phyloP scores from a whole-genome alignment of 441 rosid genomes.

The Corymbia calophylla region DNA sequence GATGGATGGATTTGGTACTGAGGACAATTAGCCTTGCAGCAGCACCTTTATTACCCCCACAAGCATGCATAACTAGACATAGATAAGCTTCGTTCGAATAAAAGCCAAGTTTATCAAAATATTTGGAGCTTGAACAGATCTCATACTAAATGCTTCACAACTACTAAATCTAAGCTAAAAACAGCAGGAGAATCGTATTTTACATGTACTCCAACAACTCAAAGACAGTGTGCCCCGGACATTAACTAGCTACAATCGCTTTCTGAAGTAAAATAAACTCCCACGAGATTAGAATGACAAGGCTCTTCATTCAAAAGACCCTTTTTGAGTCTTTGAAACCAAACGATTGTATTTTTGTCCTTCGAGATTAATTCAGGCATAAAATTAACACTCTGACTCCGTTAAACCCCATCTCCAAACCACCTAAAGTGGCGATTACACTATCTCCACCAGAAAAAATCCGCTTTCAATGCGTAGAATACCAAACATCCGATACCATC shows the following conservation, averaged over 20 bases:
- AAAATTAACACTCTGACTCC: background rate
- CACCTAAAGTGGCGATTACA: background rate
- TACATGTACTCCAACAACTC: background rate
- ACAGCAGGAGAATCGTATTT: background rate
- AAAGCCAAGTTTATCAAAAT: background rate
- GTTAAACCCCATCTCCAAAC: background rate
- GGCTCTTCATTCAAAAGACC: background rate
- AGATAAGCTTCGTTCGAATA: background rate
- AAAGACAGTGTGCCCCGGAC: background rate
- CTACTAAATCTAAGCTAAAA: background rate
- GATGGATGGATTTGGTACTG: background rate
- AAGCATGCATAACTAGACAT: background rate
- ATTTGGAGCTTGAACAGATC: background rate
- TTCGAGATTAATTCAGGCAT: background rate
- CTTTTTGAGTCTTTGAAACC: background rate
- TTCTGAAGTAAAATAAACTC: background rate
- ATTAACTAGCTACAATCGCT: background rate
- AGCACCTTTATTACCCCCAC: background rate
- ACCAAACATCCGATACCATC: background rate
- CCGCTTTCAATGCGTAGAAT: background rate
- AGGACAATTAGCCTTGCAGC: background rate
- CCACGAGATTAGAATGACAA: background rate
- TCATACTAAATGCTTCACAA: background rate
- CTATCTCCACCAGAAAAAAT: background rate
- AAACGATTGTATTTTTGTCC: background rate